phyloP scores from a whole-genome alignment of 2,329 filamentous ascomycete species.

The Cladosporium sp. region DNA sequence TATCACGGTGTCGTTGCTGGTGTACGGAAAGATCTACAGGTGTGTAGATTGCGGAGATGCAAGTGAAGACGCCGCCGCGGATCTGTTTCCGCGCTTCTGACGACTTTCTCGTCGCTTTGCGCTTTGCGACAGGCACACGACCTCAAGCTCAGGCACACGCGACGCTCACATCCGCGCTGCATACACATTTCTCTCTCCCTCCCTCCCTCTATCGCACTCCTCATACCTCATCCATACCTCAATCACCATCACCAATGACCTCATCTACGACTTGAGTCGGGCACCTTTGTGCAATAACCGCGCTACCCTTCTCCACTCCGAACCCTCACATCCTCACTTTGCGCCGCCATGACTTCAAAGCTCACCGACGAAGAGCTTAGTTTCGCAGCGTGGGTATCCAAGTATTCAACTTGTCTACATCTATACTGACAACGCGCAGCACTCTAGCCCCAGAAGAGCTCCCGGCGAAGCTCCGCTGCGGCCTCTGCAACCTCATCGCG shows the following conservation, averaged over 20 bases:
- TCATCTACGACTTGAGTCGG: background rate
- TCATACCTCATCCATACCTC: background rate
- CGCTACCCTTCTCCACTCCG: background rate
- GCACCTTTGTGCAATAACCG: background rate
- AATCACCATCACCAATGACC: background rate
- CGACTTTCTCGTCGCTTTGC: background rate
- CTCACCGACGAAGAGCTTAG: conserved; percentile 4
- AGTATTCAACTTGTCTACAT: background rate
- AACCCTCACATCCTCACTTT: background rate
- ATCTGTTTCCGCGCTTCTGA: background rate
- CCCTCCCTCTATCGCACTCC: background rate
- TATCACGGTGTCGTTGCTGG: no score
- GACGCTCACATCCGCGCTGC: background rate
- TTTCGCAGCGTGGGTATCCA: background rate
- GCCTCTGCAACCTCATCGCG: conserved; percentile 84
- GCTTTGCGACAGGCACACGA: background rate
- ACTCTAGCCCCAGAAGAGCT: conserved; percentile 54
- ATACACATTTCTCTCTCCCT: background rate
- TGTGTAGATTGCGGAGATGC: background rate
- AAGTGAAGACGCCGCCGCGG: background rate
- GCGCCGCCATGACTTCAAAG: conserved; percentile 6
- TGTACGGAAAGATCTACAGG: background rate
- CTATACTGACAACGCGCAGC: background rate
- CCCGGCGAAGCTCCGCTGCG: conserved; percentile 93
- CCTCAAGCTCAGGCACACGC: background rate